A percentile compares a stretch with the other conserved stretches of the same genome.
phyloP scores from a whole-genome alignment of 148 eudicot genomes.

The Rhododendron vialii region DNA sequence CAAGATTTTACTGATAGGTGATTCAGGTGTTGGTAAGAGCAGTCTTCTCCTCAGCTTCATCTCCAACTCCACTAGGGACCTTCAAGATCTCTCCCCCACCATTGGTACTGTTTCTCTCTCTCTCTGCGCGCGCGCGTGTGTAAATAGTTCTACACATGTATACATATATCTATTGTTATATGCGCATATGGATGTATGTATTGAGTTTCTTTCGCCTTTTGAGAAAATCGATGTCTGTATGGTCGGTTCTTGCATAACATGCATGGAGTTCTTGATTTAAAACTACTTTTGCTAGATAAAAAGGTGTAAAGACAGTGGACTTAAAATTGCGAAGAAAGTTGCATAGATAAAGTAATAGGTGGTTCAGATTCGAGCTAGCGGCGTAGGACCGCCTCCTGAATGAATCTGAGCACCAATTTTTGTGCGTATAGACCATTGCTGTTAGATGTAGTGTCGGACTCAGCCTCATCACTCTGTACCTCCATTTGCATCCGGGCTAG shows the following conservation, averaged over 20 bases:
- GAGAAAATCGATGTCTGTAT: neutral
- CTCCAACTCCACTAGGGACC: conserved; percentile 26
- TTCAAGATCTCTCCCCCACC: conserved; percentile 45
- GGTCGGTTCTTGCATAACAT: neutral
- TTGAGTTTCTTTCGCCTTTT: neutral
- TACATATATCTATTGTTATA: neutral
- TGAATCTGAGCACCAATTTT: neutral
- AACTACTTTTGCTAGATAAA: neutral
- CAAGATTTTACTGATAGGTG: conserved; percentile 53
- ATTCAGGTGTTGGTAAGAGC: conserved; percentile 60
- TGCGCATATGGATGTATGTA: neutral
- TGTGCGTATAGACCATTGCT: neutral
- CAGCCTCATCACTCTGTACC: too few relatives aligned
- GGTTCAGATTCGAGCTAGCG: neutral
- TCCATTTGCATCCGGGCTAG: too few relatives aligned
- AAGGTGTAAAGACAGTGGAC: neutral
- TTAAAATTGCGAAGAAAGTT: neutral
- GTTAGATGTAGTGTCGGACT: too few relatives aligned
- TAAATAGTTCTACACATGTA: neutral
- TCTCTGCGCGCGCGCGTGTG: neutral
- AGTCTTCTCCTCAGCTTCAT: conserved; percentile 52
- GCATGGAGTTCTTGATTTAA: neutral
- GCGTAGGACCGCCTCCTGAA: neutral
- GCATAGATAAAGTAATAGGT: neutral
- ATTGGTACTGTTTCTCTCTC: conserved; percentile 6